phyloP scores from a whole-genome alignment of 164 flowering plant species.

The Sedum album region DNA sequence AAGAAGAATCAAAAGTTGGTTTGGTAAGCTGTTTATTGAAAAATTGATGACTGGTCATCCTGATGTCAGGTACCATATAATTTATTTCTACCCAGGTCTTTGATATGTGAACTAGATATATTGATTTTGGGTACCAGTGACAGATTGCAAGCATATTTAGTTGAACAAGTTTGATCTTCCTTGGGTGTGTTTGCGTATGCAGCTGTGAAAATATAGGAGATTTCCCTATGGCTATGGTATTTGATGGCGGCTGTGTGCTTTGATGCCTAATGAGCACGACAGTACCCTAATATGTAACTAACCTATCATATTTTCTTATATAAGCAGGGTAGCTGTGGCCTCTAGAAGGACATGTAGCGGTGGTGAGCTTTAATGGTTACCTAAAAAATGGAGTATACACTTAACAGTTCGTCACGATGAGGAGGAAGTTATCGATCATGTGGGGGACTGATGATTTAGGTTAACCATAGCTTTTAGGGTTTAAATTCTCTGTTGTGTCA shows the following conservation, averaged over 20 bases:
- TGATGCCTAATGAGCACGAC: not conserved
- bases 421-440: too few relatives aligned
- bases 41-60: not conserved
- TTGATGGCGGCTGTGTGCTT: too few relatives aligned
- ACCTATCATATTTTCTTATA: not conserved
- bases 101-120: not conserved
- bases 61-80: conserved; percentile 4
- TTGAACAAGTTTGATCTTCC: not conserved
- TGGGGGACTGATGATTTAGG: not conserved
- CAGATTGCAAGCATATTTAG: not conserved
- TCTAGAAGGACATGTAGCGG: too few relatives aligned
- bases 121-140: not conserved
- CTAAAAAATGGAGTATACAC: not conserved
- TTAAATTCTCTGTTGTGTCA: not conserved
- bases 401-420: too few relatives aligned
- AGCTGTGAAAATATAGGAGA: not conserved
- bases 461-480: not conserved
- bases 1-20: not conserved
- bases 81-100: not conserved
- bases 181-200: not conserved
- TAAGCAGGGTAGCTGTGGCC: too few relatives aligned
- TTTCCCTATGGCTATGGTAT: not conserved
- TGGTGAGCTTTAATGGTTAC: too few relatives aligned
- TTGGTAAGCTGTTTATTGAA: not conserved
- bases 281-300: too few relatives aligned